Conservation (phyloP, 768 basidiomycete genomes). For the Lepiota brunneoincarnata region DNA sequence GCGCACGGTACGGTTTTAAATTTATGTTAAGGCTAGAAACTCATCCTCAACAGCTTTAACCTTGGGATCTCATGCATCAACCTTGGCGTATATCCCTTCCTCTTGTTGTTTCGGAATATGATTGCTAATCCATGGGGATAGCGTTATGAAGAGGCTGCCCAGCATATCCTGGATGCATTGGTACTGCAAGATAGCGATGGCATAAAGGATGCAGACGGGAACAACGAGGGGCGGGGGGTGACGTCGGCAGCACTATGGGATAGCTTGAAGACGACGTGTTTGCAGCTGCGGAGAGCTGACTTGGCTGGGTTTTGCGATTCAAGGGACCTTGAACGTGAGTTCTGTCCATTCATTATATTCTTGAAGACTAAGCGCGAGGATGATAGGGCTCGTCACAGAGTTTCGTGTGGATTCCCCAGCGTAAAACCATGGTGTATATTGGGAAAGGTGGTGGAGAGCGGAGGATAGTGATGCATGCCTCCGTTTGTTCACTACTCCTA, state of each 20-base stretch:
- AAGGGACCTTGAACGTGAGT: conserved; percentile 62
- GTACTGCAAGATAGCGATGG: conserved; percentile 86
- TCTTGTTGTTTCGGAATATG: conserved; percentile 6
- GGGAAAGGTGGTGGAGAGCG: not conserved
- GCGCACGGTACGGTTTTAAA: conserved; percentile 60
- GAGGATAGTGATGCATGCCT: not conserved
- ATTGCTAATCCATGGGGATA: conserved; percentile 25
- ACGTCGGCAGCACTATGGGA: conserved; percentile 85
- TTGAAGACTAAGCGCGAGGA: too few species aligned
- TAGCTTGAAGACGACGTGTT: conserved; percentile 76
- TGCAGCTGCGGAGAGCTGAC: conserved; percentile 79
- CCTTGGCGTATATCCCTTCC: conserved; percentile 54
- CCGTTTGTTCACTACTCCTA: not conserved
- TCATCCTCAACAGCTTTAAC: conserved; percentile 68
- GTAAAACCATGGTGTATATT: not conserved
- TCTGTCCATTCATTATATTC: not conserved
- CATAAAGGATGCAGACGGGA: conserved; percentile 41
- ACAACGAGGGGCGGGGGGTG: conserved; percentile 62
- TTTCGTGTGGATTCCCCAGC: conserved; percentile 4
- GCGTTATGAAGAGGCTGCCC: conserved; percentile 85
- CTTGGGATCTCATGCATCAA: conserved; percentile 92
- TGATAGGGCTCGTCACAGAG: not conserved
- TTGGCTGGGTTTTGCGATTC: conserved; percentile 70
- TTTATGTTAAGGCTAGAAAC: not conserved
- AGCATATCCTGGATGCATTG: conserved; percentile 86